Evolutionary conservation across 441 rosid species (phyloP), one percentile per base, ranked within the genome.

Genomic region (Syzygium syzygioides): DNA sequence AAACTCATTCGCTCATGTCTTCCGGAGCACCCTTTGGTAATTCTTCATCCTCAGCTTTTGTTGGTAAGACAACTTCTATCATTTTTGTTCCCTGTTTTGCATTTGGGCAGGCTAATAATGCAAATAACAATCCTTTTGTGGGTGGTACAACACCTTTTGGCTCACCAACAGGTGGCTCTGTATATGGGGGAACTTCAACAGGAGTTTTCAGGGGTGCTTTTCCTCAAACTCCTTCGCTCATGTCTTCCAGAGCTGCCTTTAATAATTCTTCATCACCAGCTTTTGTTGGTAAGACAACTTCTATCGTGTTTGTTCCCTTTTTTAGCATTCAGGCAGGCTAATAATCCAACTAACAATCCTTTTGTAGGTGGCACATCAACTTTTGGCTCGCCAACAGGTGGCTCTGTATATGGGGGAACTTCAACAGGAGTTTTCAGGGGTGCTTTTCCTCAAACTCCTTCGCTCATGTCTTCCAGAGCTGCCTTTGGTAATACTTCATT

Each of bases 11-110:
- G 12, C 95, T 96, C 25, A 94, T 95, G 88, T 89, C 95, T 20
- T 93, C 98, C 18, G 87, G 94, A 20, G 71, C 95, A 41, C 79
- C 95, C 62, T 95, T 96, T 93, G 97, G 97, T 89, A 94, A 95
- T 86, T 92, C 97, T n/a, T 93, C 99, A 59, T 91, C 96, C 6
- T 93, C 96, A 54, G 93, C 96, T 56, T 94, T 95, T 92, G 98
- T 96, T 26, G 91, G 91, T 89, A 92, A 96, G 80, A 90, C 88
- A 86, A 95, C 97, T 55, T 90, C 96, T 64, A 95, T 96, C 95
- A 71, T 86, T 95, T 88, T 91, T 95, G 52, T 87, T 94, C 59
- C 91, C 96, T 88, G n/a, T 66, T 17, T 32, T 4, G 91, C 91
- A 62, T 97, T 96, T 85, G 98, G 99, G 87, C 99, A 94, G 94